Conservation (phyloP, 495 filamentous ascomycete species). For the Penicillium goetzii region DNA sequence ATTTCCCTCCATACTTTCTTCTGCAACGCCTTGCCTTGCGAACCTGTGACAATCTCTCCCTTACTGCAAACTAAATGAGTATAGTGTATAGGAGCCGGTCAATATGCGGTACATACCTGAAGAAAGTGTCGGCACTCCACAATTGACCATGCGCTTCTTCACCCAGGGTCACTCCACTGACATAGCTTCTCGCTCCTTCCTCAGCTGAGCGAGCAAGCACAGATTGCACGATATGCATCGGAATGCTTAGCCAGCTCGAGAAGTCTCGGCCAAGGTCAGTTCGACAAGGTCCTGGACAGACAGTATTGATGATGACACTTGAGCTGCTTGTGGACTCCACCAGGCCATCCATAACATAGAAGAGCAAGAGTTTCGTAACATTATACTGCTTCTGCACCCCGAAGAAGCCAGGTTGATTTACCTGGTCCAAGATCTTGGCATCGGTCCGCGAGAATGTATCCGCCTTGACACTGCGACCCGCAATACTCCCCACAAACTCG, state of each 20-base stretch:
- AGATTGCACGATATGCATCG: constrained; percentile 7
- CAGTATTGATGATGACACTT: background rate
- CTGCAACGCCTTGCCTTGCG: background rate
- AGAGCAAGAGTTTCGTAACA: background rate
- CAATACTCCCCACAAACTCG: background rate
- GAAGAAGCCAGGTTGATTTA: background rate
- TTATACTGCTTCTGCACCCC: background rate
- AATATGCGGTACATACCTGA: constrained; percentile 4
- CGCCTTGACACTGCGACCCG: background rate
- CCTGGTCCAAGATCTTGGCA: background rate
- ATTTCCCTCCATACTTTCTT: constrained; percentile 11
- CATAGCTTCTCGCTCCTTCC: constrained; percentile 34
- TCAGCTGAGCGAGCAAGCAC: constrained; percentile 31
- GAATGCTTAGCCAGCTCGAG: background rate
- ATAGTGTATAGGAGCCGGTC: background rate
- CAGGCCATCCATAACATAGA: background rate
- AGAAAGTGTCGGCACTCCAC: constrained; percentile 24
- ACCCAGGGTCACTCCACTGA: constrained; percentile 35
- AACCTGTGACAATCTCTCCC: background rate
- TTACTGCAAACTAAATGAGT: background rate
- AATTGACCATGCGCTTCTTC: constrained; percentile 34
- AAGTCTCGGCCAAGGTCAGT: background rate
- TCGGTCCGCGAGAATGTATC: background rate
- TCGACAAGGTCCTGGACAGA: background rate
- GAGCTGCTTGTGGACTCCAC: background rate